These are phyloP conservation scores for Coemansia sp. DNA, from an alignment of 192 early-diverging fungal species.

Conservation along the genomic window DNA sequence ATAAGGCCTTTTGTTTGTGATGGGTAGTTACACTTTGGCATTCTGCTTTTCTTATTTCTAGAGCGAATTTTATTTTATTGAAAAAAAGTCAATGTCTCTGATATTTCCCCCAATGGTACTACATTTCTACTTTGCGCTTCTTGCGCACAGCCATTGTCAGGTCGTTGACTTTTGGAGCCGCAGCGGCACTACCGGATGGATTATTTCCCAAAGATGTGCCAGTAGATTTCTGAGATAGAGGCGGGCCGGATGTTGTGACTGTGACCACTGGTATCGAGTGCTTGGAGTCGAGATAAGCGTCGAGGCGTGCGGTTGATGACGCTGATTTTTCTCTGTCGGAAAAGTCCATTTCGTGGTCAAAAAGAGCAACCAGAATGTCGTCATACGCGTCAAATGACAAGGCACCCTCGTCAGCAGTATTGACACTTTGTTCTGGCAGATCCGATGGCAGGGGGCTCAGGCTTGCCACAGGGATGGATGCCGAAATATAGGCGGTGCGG, in stretches of 20 bases:
- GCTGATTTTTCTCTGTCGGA: conserved; percentile 16
- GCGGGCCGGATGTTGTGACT: conserved; percentile 17
- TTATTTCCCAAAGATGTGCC: not conserved
- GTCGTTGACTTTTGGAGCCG: conserved; percentile 27
- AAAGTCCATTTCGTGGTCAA: conserved; percentile 47
- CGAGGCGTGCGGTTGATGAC: conserved; percentile 23
- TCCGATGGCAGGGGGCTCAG: not conserved
- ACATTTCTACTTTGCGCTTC: conserved; percentile 33
- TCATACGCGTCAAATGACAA: conserved; percentile 40
- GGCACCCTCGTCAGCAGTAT: conserved; percentile 21
- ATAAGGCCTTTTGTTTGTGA: not conserved
- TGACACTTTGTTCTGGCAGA: not conserved
- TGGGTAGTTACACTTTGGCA: not conserved
- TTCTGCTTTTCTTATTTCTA: not conserved
- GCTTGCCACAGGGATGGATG: conserved; percentile 13
- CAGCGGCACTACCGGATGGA: not conserved
- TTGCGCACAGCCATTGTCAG: conserved; percentile 39
- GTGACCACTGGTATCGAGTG: conserved; percentile 11
- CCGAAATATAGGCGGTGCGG: conserved; percentile 65
- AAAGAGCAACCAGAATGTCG: conserved; percentile 28
- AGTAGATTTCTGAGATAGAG: not conserved
- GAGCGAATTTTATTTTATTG: not conserved
- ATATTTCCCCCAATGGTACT: not conserved
- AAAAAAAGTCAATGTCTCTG: not conserved
- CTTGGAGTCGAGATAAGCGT: conserved; percentile 9